These are phyloP conservation scores for Paraphoma chrysanthemicola DNA, from an alignment of 2,329 filamentous ascomycete genomes.

Conservation along the genomic window DNA sequence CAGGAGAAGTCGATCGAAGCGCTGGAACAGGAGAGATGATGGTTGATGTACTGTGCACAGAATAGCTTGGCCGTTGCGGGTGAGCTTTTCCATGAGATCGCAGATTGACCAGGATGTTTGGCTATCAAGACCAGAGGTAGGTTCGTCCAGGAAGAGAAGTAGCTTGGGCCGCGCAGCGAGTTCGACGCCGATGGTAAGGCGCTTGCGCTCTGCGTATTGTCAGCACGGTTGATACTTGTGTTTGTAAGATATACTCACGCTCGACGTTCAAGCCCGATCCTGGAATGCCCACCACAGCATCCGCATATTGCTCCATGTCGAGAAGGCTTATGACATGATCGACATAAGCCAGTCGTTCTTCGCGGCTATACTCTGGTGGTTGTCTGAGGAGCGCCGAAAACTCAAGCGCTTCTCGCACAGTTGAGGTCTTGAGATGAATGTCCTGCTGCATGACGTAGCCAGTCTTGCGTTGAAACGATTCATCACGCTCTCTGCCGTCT, in stretches of 20 bases:
- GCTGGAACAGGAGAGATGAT: constrained; percentile 88
- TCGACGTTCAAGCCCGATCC: constrained; percentile 52
- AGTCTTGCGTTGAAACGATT: constrained; percentile 84
- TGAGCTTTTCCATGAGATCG: constrained; percentile 83
- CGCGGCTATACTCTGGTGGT: constrained; percentile 16
- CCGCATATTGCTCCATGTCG: constrained; percentile 26
- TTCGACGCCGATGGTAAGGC: constrained; percentile 65
- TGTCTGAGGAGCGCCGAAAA: constrained; percentile 54
- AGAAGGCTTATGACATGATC: constrained; percentile 24
- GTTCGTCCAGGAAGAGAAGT: constrained; percentile 61
- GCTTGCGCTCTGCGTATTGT: constrained; percentile 59
- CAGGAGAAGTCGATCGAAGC: constrained; percentile 81
- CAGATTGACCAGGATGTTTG: constrained; percentile 65
- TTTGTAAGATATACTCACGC: constrained; percentile 46
- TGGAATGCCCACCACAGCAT: constrained; percentile 24
- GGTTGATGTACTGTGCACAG: constrained; percentile 95
- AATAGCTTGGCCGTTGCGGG: constrained; percentile 79
- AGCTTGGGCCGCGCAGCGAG: constrained; percentile 42
- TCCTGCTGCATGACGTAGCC: constrained; percentile 80
- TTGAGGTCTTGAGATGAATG: constrained; percentile 40
- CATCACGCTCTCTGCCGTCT: constrained; percentile 59
- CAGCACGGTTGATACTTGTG: background rate
- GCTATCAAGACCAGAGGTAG: constrained; percentile 79
- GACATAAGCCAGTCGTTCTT: constrained; percentile 24
- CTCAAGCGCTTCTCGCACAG: constrained; percentile 36